Evolutionary conservation across 2,329 filamentous ascomycete genomes (phyloP), one percentile per base, ranked within the genome.

Genomic region (Orbilia brochopaga): DNA sequence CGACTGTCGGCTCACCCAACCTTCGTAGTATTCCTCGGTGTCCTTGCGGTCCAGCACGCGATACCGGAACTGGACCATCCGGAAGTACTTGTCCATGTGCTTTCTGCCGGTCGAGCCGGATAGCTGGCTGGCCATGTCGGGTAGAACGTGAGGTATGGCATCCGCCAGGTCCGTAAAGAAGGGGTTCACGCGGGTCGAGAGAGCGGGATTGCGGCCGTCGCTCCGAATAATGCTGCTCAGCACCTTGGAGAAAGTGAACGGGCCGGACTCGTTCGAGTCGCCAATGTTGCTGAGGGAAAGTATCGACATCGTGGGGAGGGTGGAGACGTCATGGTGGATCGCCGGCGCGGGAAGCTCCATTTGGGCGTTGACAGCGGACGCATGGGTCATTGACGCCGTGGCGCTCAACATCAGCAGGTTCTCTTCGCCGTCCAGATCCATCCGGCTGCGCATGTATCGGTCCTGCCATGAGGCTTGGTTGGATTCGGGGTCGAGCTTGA

Each of bases 121-220:
- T 13, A 73, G 21, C 24, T 73, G 69, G 37, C 69, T 73, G 10
- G 69, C 69, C 69, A 73, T 73, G 58, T 73, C 69, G 15, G 69
- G 69, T 19, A 73, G 58, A 24, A 73, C 69, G 30, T 73, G 69
- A 11, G 69, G 69, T 35, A 73, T 73, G 8, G 69, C 69, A 51
- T 73, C 69, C 11, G 69, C 69, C n/a, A 73, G 69, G 37, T 73
- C 69, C 15, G 69, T 73, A 51, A 73, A 73, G 53, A 73, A 73
- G 1, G 69, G 69, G 21, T 73, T 73, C 30, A 67, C 37, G 10
- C 63, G 56, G 6, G 69, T 66, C 11, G 69, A 66, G 8, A 67
- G 37, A 8, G 69, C 69, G 7, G 69, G 69, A 32, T 73, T 73
- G n/a, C 69, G 56, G 46, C 69, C 69, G 30, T 73, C 69, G 19